These are phyloP conservation scores for Camellia sinensis DNA, from an alignment of 148 eudicot genomes.

Conservation along the genomic window DNA sequence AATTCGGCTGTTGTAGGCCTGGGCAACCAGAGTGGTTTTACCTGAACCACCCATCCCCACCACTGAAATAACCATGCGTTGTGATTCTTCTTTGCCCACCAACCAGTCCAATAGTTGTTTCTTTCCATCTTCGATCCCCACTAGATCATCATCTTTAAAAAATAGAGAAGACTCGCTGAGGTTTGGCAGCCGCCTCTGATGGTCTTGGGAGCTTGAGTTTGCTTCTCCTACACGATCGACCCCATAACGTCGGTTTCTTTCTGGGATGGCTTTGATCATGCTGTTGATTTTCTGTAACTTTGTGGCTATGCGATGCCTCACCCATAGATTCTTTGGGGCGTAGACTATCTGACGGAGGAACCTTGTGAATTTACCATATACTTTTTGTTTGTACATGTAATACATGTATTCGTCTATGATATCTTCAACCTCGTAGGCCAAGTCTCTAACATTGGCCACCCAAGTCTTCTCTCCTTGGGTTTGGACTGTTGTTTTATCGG, in stretches of 20 bases:
- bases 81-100: background rate
- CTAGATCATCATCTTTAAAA: background rate
- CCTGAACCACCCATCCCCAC: slow-evolving; percentile 25
- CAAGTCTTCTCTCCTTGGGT: background rate
- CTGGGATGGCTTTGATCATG: background rate
- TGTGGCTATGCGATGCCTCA: background rate
- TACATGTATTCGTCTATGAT: slow-evolving; percentile 7
- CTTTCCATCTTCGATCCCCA: background rate
- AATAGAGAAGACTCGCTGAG: background rate
- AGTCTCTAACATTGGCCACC: background rate
- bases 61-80: slow-evolving; percentile 9
- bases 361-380: background rate
- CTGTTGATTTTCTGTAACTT: background rate
- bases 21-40: slow-evolving; percentile 17
- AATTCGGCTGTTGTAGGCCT: background rate
- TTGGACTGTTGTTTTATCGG: background rate
- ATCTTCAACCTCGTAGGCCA: background rate
- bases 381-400: background rate
- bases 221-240: background rate
- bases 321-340: background rate
- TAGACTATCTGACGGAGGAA: background rate
- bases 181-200: background rate
- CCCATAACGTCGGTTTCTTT: background rate
- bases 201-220: background rate
- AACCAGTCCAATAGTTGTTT: background rate